Base-by-base conservation (phyloP, 345 rosid genomes). In the Lagerstroemia speciosa region DNA sequence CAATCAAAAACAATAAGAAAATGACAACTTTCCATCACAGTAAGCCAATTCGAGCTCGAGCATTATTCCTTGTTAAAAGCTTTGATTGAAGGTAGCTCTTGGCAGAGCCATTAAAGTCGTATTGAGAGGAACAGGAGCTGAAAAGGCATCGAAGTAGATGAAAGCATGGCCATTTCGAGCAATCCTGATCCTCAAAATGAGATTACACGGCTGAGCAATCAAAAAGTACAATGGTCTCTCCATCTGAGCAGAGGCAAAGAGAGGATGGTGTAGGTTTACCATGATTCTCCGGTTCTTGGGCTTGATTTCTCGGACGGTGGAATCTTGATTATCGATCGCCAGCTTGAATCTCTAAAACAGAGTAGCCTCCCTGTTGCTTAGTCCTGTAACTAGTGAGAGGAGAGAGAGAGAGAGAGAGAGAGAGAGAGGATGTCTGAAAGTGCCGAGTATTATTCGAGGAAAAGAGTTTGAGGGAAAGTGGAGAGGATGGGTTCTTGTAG, bases 321-420 rank as follows among this genome's bases (percentile, higher is more conserved):
- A 74, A 65, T 91, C 91, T 63, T 89, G 93, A 74, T 83, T 84
- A 26, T 87, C 96, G 76, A 91, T 91, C 74, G 96, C 92, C 97
- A 91, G 89, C 83, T 76, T 79, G 81, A 73, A 16, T 32, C 61
- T 8, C 43, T 24, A 5, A 19, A 27, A n/a, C 58, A 61, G n/a
- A 32, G 64, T 33, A 33, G 15, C 33, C 36, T 12, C 43, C 29
- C 34, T 36, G 11, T 36, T 29, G 14, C 68, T 67, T 62, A 69
- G 72, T 40, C 4, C 26, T 32, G 16, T 5, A 36, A 22, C 14
- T 2, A 14, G 31, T 14, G 16, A 19, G 38, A 67, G 53, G 60
- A 45, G 16, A n/a, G 74, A 64, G 52, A 30, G 30, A 30, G 26
- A 62, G 74, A 72, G 78, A 61, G 74, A 70, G 66, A 53, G 74